Conservation (phyloP, 148 eudicot species). For the Polygonum maritimum region DNA sequence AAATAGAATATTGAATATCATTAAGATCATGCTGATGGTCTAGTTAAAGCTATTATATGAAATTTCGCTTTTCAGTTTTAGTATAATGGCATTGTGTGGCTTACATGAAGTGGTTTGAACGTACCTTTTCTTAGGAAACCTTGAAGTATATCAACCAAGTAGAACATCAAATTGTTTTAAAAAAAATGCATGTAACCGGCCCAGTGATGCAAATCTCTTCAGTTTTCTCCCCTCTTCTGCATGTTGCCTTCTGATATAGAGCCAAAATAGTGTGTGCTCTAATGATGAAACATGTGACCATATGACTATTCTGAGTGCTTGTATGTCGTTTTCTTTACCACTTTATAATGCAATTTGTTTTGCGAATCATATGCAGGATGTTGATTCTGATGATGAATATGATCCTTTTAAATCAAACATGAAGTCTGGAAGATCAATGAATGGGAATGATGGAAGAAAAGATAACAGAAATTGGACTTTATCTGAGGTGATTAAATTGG, state of each 20-base stretch:
- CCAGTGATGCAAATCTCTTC: neutral
- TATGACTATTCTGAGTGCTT: neutral
- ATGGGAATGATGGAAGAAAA: slow-evolving; percentile 27
- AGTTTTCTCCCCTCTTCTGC: neutral
- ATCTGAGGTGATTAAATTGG: slow-evolving; percentile 48
- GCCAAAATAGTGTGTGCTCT: neutral
- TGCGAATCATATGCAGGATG: slow-evolving; percentile 17
- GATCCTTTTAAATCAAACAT: slow-evolving; percentile 15
- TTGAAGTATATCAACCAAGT: neutral
- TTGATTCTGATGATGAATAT: slow-evolving; percentile 33
- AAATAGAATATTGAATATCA: neutral
- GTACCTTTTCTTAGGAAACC: neutral
- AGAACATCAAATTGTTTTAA: neutral
- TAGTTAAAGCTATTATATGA: neutral
- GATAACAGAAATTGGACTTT: slow-evolving; percentile 42
- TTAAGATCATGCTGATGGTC: neutral
- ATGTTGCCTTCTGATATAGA: neutral
- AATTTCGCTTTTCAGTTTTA: neutral
- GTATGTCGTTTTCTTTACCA: neutral
- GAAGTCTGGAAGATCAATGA: slow-evolving; percentile 6
- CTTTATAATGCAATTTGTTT: neutral
- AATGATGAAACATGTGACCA: neutral
- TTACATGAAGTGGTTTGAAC: neutral
- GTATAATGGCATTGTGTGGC: neutral
- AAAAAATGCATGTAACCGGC: neutral